Conservation (phyloP, 2,329 filamentous ascomycete genomes). For the Xylogone sp. region DNA sequence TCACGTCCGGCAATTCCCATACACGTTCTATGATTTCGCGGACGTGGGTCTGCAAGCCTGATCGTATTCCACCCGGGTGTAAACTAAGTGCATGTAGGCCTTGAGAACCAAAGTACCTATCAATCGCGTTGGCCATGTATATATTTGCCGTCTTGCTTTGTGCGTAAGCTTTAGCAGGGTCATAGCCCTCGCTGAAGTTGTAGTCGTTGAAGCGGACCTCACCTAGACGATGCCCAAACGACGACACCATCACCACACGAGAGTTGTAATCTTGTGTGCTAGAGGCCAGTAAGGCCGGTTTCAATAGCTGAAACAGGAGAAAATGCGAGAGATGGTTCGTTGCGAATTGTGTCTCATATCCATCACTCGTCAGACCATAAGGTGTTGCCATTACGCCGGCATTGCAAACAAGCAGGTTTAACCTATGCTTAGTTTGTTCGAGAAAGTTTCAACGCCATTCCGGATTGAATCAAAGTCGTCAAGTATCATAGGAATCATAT, state of each 20-base stretch:
- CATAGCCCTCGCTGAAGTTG: constrained; percentile 12
- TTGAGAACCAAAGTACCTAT: constrained; percentile 34
- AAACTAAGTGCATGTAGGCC: constrained; percentile 37
- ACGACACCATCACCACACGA: constrained; percentile 42
- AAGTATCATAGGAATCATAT: too few species aligned
- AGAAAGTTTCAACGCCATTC: too few species aligned
- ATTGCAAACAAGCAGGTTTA: too few species aligned
- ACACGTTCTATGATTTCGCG: too few species aligned
- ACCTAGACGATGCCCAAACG: constrained; percentile 34
- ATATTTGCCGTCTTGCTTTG: constrained; percentile 41
- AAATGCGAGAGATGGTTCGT: not conserved
- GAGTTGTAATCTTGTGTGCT: constrained; percentile 34
- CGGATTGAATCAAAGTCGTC: too few species aligned
- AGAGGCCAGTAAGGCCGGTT: not conserved
- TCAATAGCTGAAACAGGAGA: not conserved
- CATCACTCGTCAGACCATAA: not conserved
- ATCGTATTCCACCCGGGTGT: constrained; percentile 40
- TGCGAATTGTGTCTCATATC: not conserved
- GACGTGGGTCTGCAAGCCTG: too few species aligned
- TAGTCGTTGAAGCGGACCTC: constrained; percentile 35
- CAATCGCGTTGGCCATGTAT: constrained; percentile 36
- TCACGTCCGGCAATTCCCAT: too few species aligned
- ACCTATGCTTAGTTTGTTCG: too few species aligned
- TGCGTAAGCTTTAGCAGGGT: constrained; percentile 35
- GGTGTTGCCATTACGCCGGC: too few species aligned